Base-by-base conservation (phyloP, 2,329 filamentous ascomycete species). In the Fusarium sp. region DNA sequence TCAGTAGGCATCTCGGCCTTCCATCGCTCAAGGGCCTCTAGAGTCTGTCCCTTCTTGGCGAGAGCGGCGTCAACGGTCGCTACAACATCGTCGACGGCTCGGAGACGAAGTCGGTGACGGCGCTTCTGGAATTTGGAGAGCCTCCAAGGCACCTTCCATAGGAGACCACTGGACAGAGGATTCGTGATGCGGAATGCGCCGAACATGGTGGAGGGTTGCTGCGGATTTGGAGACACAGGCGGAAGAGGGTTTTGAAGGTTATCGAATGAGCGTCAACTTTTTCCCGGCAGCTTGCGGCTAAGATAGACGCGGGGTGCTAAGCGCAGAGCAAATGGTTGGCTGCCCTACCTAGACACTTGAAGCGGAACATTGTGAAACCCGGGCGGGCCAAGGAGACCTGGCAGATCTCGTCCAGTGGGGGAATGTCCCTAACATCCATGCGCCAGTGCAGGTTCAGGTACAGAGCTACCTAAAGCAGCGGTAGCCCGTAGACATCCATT, bases 61-160 rank as follows among this genome's bases (percentile, higher is more conserved):
- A 98, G 87, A 20, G 95, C 94, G 46, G 84, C 87, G 77, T 94
- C 92, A 69, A 99, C 82, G 18, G 93, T 94, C 62, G 92, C 89
- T 64, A 99, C 90, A n/a, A 98, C 90, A 48, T 85, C 86, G 82
- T 99, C 96, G 70, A 99, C 94, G 57, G 91, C 89, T 69, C 92
- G 91, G 69, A 98, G 86, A 48, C 94, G 92, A 80, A 91, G 86
- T 70, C 94, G 90, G 77, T 98, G 94, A 58, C 94, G 91, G 71
- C 90, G 88, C 83, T 98, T 98, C 82, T 97, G 94, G 79, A 93
- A 94, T 73, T 89, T 86, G 63, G 96, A 99, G 78, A 99, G 89
- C 67, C 96, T 91, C 94, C 94, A 99, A 74, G 96, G 96, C 76
- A 92, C 94, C 89, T 99, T 99, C 96, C 94, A 97, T 74, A 97